Conservation (phyloP, 2,329 filamentous ascomycete genomes). For the Neonectria ditissima region DNA sequence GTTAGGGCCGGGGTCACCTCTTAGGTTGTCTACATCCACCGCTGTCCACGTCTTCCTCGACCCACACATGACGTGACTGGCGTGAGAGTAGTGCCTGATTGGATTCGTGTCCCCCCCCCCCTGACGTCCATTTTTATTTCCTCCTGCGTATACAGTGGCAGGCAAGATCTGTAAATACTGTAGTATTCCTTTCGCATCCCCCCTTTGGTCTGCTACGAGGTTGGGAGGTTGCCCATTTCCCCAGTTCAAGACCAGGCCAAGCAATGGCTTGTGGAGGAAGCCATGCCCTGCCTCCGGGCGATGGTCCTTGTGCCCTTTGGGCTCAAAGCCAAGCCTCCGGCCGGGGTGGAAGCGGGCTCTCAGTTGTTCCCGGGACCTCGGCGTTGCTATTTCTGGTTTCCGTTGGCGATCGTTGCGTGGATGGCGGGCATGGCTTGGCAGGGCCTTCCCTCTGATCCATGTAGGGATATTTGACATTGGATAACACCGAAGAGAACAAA, state of each 20-base stretch:
- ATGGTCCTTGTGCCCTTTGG: constrained; percentile 12
- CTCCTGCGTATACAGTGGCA: not conserved
- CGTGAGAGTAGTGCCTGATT: constrained; percentile 8
- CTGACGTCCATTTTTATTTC: not conserved
- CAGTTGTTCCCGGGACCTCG: constrained; percentile 12
- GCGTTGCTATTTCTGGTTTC: constrained; percentile 35
- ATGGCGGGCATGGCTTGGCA: constrained; percentile 17
- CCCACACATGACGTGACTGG: constrained; percentile 33
- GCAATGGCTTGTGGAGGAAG: not conserved
- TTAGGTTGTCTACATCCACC: too few species aligned
- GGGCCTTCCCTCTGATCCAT: constrained; percentile 2
- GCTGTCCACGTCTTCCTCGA: constrained; percentile 34
- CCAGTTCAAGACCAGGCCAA: not conserved
- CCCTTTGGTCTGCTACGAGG: too few species aligned
- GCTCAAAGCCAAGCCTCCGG: constrained; percentile 19
- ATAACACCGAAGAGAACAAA: not conserved
- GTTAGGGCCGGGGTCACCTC: too few species aligned
- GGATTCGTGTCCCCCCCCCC: constrained; percentile 5
- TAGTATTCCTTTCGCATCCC: not conserved
- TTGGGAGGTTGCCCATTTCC: not conserved
- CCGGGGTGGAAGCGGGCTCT: constrained; percentile 18
- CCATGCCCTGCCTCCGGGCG: constrained; percentile 1
- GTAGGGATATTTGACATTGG: constrained; percentile 6
- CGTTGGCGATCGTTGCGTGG: constrained; percentile 13
- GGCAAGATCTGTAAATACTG: not conserved